A percentile compares a stretch with the other conserved stretches of the same genome.
phyloP scores from a whole-genome alignment of 306 rosid species.

The Acacia melanoxylon region DNA sequence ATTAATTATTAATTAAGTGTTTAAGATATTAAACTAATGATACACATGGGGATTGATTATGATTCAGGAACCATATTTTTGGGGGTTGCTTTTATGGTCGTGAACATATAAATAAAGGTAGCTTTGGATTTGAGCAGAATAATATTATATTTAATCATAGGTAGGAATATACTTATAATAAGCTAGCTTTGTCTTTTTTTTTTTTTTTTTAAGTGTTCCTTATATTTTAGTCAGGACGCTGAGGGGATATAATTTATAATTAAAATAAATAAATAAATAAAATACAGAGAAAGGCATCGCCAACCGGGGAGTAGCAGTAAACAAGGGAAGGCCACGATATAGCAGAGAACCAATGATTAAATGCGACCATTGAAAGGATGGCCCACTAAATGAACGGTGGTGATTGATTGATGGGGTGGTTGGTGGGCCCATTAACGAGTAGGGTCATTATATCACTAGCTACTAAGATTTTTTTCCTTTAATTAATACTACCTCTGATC shows the following conservation, averaged over 20 bases:
- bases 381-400: constrained; percentile 39
- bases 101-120: constrained; percentile 2
- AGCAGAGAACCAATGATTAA: constrained; percentile 55
- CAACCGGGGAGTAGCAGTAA: constrained; percentile 12
- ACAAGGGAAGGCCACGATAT: constrained; percentile 8
- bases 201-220: neutral
- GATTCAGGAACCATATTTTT: constrained; percentile 3
- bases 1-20: neutral
- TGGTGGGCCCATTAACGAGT: constrained; percentile 24
- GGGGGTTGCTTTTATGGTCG: neutral
- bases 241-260: neutral
- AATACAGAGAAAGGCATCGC: neutral
- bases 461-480: neutral
- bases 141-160: neutral
- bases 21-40: neutral
- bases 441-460: constrained; percentile 6
- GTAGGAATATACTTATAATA: constrained; percentile 25
- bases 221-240: constrained; percentile 16
- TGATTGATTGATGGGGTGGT: constrained; percentile 29
- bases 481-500: no score
- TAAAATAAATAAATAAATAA: no score
- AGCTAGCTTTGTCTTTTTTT: constrained; percentile 11
- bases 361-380: constrained; percentile 32
- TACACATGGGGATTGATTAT: constrained; percentile 8
- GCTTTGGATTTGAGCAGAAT: constrained; percentile 5